Evolutionary conservation across 192 early-diverging fungal genomes (phyloP).

Genomic region (Physocladia obscura): DNA sequence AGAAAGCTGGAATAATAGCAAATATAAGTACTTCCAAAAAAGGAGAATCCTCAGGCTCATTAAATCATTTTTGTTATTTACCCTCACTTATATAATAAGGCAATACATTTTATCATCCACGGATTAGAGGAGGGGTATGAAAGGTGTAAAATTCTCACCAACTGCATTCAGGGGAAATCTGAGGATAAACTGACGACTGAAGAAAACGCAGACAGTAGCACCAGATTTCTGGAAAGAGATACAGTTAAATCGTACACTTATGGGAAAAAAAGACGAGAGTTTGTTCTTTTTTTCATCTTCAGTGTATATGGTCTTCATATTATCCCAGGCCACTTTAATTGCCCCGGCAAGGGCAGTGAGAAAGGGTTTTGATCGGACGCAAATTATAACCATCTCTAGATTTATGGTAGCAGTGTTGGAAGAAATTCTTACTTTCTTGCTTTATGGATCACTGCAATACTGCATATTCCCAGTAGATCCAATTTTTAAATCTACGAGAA

Average conservation of each 20-base stretch:
- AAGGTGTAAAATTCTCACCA: neutral
- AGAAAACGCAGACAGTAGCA: neutral
- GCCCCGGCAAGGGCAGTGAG: constrained; percentile 26
- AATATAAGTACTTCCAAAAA: too few species aligned
- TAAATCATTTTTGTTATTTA: constrained; percentile 21
- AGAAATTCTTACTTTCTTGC: too few species aligned
- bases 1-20: too few species aligned
- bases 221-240: neutral
- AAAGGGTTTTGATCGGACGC: constrained; percentile 23
- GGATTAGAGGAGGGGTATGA: neutral
- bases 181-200: neutral
- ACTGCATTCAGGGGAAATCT: neutral
- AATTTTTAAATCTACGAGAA: too few species aligned
- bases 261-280: neutral
- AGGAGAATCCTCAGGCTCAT: constrained; percentile 27
- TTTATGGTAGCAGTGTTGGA: too few species aligned
- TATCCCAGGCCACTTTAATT: neutral
- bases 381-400: constrained; percentile 28
- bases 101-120: constrained; percentile 16
- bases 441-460: too few species aligned
- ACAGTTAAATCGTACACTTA: neutral
- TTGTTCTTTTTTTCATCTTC: constrained; percentile 2
- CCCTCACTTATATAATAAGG: neutral
- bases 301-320: constrained; percentile 19
- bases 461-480: too few species aligned